These are phyloP conservation scores for Pseudocohnilembus persalinus DNA, from an alignment of 169 alveolate genomes.

Conservation along the genomic window DNA sequence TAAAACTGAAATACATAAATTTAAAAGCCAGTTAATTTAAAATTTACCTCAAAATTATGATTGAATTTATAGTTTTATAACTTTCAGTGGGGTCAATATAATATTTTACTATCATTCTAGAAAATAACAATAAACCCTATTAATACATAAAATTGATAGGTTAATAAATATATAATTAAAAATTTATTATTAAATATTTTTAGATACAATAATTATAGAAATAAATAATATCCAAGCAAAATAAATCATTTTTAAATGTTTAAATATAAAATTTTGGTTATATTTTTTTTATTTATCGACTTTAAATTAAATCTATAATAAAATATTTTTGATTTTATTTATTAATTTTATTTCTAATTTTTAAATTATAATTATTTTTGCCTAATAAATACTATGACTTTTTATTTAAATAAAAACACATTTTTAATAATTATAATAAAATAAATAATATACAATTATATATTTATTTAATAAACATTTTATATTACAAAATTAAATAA, in stretches of 20 bases:
- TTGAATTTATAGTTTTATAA: slow-evolving; percentile 24
- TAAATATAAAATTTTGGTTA: not conserved
- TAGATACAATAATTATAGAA: slow-evolving; percentile 7
- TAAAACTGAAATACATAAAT: not conserved
- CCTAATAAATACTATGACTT: too few species aligned
- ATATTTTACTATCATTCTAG: slow-evolving; percentile 42
- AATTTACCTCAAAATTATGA: slow-evolving; percentile 27
- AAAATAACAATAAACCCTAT: slow-evolving; percentile 11
- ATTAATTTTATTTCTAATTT: too few species aligned
- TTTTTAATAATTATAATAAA: too few species aligned
- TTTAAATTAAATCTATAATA: too few species aligned
- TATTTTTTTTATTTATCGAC: not conserved
- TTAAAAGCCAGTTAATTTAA: not conserved
- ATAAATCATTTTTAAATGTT: not conserved
- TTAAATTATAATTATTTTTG: too few species aligned
- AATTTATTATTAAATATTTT: not conserved
- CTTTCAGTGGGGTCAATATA: slow-evolving; percentile 50
- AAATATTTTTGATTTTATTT: too few species aligned
- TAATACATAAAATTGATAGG: not conserved
- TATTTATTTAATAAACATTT: too few species aligned
- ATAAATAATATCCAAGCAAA: slow-evolving; percentile 23
- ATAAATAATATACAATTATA: too few species aligned
- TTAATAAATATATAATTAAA: not conserved
- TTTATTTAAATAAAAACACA: too few species aligned
- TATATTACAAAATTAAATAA: too few species aligned